Evolutionary conservation across 2,329 filamentous ascomycete genomes (phyloP).

Genomic region (Claviceps sorghi): DNA sequence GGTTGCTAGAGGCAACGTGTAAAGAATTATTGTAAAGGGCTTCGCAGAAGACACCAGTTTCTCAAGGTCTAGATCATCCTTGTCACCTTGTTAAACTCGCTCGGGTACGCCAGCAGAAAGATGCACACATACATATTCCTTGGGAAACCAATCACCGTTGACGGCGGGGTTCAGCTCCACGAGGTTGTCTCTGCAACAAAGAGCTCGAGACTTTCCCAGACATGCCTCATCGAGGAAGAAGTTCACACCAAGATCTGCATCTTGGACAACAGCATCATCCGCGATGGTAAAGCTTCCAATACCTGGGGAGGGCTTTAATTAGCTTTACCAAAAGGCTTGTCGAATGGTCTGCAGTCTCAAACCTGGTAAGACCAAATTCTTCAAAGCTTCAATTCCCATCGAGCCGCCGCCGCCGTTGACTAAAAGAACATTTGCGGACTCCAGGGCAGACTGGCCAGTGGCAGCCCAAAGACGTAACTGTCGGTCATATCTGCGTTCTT

Average conservation of each 20-base stretch:
- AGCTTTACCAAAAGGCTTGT: neutral
- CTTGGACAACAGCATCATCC: conserved; percentile 61
- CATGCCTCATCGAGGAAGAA: conserved; percentile 82
- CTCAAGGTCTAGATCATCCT: conserved; percentile 21
- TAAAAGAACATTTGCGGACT: conserved; percentile 80
- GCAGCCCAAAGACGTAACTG: conserved; percentile 94
- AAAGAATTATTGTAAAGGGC: conserved; percentile 39
- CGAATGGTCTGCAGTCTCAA: conserved; percentile 6
- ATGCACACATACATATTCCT: conserved; percentile 18
- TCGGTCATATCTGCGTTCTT: conserved; percentile 75
- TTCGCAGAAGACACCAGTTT: conserved; percentile 25
- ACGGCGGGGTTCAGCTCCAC: conserved; percentile 90
- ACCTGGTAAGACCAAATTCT: conserved; percentile 92
- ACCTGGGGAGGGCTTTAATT: conserved; percentile 30
- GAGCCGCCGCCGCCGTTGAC: conserved; percentile 79
- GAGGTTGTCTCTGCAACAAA: conserved; percentile 62
- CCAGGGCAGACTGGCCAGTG: conserved; percentile 75
- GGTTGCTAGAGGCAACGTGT: conserved; percentile 33
- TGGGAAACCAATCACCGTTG: conserved; percentile 53
- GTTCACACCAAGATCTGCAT: conserved; percentile 83
- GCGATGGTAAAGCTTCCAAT: conserved; percentile 86
- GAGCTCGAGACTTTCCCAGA: conserved; percentile 62
- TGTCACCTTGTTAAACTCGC: conserved; percentile 4
- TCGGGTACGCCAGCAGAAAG: neutral
- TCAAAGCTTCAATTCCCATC: conserved; percentile 78